A percentile compares a stretch with the other conserved stretches of the same genome.
These are phyloP conservation scores for Phytophthora cactorum DNA, from an alignment of 352 stramenopile species.

Conservation along the genomic window DNA sequence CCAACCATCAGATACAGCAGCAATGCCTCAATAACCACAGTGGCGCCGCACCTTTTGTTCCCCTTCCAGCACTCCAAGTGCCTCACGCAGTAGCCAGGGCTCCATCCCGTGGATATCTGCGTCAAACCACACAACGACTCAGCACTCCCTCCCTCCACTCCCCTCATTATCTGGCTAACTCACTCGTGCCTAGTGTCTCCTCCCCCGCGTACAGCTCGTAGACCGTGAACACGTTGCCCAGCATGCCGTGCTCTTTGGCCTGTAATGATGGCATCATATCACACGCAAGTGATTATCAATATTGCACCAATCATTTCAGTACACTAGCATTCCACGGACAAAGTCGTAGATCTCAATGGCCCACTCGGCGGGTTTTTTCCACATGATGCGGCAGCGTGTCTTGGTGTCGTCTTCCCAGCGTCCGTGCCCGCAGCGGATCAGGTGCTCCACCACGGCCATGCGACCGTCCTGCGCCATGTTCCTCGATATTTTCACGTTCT, in stretches of 20 bases:
- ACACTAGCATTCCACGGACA: conserved; percentile 44
- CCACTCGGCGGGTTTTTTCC: conserved; percentile 85
- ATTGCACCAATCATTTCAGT: conserved; percentile 18
- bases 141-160: background rate
- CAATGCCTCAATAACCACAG: background rate
- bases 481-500: conserved; percentile 86
- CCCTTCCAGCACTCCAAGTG: conserved; percentile 72
- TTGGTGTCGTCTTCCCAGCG: conserved; percentile 83
- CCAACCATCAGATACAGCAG: conserved; percentile 1
- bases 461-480: conserved; percentile 80
- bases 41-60: conserved; percentile 66
- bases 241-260: conserved; percentile 75
- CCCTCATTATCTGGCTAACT: conserved; percentile 6
- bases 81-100: conserved; percentile 81
- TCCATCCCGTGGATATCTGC: conserved; percentile 84
- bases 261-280: conserved; percentile 35
- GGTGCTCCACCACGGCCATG: conserved; percentile 71
- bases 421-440: conserved; percentile 79
- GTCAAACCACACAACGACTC: conserved; percentile 7
- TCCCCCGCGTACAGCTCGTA: conserved; percentile 88
- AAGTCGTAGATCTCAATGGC: conserved; percentile 88
- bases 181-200: conserved; percentile 83
- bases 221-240: conserved; percentile 86
- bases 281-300: background rate
- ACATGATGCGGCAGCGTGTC: conserved; percentile 86